Base-by-base conservation (phyloP, 176 grass and related monocot species). In the Chrysopogon serrulatus region DNA sequence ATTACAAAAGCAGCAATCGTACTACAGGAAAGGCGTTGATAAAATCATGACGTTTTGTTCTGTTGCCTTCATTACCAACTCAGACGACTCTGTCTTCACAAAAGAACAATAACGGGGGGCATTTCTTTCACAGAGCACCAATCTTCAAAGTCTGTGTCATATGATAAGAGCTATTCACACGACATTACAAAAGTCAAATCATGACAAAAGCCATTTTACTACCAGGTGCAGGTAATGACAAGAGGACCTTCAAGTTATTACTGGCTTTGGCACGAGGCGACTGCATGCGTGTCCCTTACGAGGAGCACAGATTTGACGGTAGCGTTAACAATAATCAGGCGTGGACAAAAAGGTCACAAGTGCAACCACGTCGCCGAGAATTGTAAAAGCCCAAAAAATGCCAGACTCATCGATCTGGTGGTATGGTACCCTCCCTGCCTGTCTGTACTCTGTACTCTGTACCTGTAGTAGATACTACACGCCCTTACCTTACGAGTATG, bases 261-360 rank as follows among this genome's bases (percentile, higher is more conserved):
- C 3, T 67, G 30, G 73, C 21, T 67, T 75, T 23, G 36, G 65
- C 63, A 71, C 32, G 9, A 77, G 51, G 28, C n/a, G n/a, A 71
- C 86, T 31, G 44, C 83, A 57, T 86, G 44, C 83, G 66, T 86
- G 78, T 53, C 88, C 42, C 42, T 61, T 85, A 89, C 77, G 51
- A 65, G 69, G 78, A 86, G 65, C 84, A 57, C 56, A 59, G n/a
- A 63, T 73, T 57, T 57, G 64, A 74, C 51, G 9, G 41, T 40
- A 18, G 40, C 69, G 33, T 56, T 23, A 41, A 30, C 56, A 71
- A 53, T 65, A 63, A 76, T 71, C 23, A 63, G 53, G 78, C 36
- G 78, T 67, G 77, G 71, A 82, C 78, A 88, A 83, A n/a, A n/a
- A n/a, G n/a, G 33, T 23, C 24, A 44, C 71, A 27, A 63, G 60